These are phyloP conservation scores for Grosmannia penicillata DNA, from an alignment of 2,329 filamentous ascomycete genomes.

Conservation along the genomic window DNA sequence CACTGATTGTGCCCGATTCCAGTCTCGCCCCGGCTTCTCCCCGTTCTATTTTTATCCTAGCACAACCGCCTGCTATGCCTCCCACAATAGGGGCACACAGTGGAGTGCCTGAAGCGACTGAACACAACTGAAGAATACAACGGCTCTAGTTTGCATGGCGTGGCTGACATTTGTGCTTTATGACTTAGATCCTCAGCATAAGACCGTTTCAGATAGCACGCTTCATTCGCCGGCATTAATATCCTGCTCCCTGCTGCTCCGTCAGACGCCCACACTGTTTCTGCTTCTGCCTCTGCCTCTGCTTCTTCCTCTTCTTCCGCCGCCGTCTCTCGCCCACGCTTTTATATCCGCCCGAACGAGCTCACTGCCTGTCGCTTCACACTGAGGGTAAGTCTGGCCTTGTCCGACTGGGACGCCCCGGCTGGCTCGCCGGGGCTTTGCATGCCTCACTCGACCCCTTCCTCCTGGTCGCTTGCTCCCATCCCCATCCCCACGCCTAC, in stretches of 20 bases:
- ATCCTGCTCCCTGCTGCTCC: slow-evolving; percentile 6
- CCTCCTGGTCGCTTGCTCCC: background rate
- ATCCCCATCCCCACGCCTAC: background rate
- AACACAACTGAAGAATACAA: slow-evolving; percentile 6
- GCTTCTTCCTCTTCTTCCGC: slow-evolving; percentile 1
- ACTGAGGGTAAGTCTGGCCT: slow-evolving; percentile 2
- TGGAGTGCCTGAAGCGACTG: background rate
- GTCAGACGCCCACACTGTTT: background rate
- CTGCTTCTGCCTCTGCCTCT: background rate
- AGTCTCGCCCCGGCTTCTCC: too few species aligned
- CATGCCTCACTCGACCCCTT: background rate
- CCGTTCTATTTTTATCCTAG: slow-evolving; percentile 10
- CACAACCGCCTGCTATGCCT: background rate
- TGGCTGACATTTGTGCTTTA: slow-evolving; percentile 8
- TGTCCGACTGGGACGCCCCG: background rate
- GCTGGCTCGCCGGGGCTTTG: background rate
- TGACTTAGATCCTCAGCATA: slow-evolving; percentile 7
- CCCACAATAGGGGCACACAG: background rate
- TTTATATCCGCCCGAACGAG: slow-evolving; percentile 1
- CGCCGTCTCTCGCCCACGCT: too few species aligned
- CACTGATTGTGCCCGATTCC: background rate
- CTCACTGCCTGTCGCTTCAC: background rate
- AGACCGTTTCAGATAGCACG: slow-evolving; percentile 10
- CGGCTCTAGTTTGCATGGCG: slow-evolving; percentile 5
- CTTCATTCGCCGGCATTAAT: slow-evolving; percentile 7